Base-by-base conservation (phyloP, 1,139 yeast genomes). In the Lodderomyces metapsilosis region DNA sequence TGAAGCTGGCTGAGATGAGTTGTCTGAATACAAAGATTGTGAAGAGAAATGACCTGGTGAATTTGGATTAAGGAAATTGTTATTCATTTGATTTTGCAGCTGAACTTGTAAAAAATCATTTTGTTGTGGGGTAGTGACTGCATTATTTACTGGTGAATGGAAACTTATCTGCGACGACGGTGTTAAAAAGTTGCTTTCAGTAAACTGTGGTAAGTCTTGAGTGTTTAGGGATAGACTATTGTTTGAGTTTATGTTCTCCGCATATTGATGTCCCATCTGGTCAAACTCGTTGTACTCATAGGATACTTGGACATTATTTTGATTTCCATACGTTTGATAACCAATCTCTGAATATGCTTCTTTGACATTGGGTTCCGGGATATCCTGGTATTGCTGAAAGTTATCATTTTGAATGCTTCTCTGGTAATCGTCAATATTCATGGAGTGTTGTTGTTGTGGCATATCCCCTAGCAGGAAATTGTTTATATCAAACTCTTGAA, bases 1-100 rank as follows among this genome's bases (percentile, higher is more conserved):
- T 31, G 70, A 62, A 16, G 63, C 66, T 2, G 73, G 68, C 43
- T 66, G 66, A 46, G 69, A 66, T 3, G 71, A 64, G 23, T 56
- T 62, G 7, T 71, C 77, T 9, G 69, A 49, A 47, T 61, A 63
- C 9, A 59, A 40, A 4, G 74, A 67, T 46, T 68, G 57, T 15
- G 54, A 44, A 2, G 63, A 59, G 37, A 46, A 52, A 12, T 48
- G 53, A 32, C 53, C 44, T 1, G 60, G 61, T 7, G 57, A 56
- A 13, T 43, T 46, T 20, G 58, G 57, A 40, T 45, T 46, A 15
- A 53, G 38, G 11, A 44, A 42, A 27, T 39, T 39, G 13, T 24
- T 39, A 12, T 35, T 35, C 32, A 28, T 16, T 20, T 25, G 32
- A 13, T 22, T 35, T 9, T 11, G 27, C n/a, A n/a, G n/a, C 12